Base-by-base conservation (phyloP, 2,329 filamentous ascomycete species). In the Ambrosiella xylebori region DNA sequence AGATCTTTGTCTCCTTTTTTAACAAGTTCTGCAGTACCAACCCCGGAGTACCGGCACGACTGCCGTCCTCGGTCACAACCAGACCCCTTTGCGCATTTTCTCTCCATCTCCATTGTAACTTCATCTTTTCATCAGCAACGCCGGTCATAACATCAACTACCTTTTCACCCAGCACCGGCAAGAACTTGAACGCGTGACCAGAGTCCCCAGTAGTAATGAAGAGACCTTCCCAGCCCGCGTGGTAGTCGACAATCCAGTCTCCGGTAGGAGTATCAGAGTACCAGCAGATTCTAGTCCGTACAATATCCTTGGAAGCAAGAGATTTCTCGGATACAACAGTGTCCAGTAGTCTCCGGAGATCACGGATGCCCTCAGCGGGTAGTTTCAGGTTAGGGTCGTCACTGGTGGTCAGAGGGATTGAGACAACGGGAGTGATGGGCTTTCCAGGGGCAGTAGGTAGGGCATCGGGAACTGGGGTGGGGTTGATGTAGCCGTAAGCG, bases 191-290 rank as follows among this genome's bases (percentile, higher is more conserved):
- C 4, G 70, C 82, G 65, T 84, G 81, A 2, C 81, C 80, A 62
- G 79, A 82, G 57, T 80, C 81, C 2, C 79, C 81, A 0, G 79
- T 82, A 0, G 79, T 79, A 27, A 84, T 64, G 64, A 84, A 84
- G 3, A 84, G 68, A 12, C 76, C 74, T 59, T 73, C 66, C 68
- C 78, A 78, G 13, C 73, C 69, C 0, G 85, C 84, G 64, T 88
- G 84, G 67, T 82, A 81, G 65, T 82, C 79, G 61, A 87, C 74
- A 57, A 88, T 74, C 71, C 86, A 88, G 65, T 88, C 81, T 19
- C 79, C 84, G 15, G 79, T 80, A 7, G 79, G 75, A 64, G 85
- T 88, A 70, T 88, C 85, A 4, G 80, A 81, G 67, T 88, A 88
- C 85, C 85, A 88, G 71, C 85, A 88, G 57, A 88, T 70, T 27